These are phyloP conservation scores for Malania oleifera DNA, from an alignment of 164 flowering plant species.

Conservation along the genomic window DNA sequence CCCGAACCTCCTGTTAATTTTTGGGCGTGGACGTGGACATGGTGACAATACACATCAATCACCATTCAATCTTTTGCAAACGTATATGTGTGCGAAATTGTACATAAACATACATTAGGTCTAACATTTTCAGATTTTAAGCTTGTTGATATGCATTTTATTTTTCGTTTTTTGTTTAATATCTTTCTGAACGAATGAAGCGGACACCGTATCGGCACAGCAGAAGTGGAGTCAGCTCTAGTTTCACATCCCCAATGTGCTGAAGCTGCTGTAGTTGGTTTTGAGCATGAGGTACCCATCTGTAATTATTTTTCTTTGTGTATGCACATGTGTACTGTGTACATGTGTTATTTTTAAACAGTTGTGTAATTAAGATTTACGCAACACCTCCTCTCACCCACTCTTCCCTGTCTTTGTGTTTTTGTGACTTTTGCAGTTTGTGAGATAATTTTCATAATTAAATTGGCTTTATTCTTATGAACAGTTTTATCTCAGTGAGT, in stretches of 20 bases:
- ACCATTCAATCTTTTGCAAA: too few species aligned
- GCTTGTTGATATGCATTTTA: neutral
- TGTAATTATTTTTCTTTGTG: neutral
- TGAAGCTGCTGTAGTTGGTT: slow-evolving; percentile 99
- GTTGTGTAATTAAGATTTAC: too few species aligned
- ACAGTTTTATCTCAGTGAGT: neutral
- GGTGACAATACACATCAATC: too few species aligned
- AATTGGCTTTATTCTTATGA: neutral
- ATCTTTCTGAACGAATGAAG: slow-evolving; percentile 30
- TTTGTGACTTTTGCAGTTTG: neutral
- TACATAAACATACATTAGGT: too few species aligned
- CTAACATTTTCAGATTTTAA: too few species aligned
- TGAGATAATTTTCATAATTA: too few species aligned
- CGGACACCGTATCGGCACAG: slow-evolving; percentile 99
- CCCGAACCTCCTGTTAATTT: neutral
- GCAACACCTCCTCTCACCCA: too few species aligned
- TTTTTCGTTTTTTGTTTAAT: neutral
- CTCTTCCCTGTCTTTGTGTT: neutral
- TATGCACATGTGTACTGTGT: neutral
- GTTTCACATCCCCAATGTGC: slow-evolving; percentile 97
- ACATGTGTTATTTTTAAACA: too few species aligned
- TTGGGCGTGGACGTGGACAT: neutral
- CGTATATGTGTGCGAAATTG: too few species aligned
- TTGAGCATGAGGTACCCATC: slow-evolving; percentile 85
- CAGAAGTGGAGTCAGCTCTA: slow-evolving; percentile 98